phyloP scores from a whole-genome alignment of 768 basidiomycete species.

The Pleurotus tuber-regium region DNA sequence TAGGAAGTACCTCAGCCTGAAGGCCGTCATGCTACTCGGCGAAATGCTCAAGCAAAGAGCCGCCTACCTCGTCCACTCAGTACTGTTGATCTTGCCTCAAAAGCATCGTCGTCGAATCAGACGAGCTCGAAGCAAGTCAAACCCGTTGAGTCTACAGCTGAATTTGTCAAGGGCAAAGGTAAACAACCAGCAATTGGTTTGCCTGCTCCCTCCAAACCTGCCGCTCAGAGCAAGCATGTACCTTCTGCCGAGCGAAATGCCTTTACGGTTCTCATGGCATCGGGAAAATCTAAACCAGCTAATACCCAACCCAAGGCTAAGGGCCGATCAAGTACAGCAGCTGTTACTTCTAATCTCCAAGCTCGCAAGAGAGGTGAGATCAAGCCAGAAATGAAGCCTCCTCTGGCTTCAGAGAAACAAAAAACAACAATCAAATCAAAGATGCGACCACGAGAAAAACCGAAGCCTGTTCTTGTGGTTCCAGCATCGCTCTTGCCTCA shows the following conservation, averaged over 20 bases:
- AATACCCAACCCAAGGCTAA: conserved; percentile 6
- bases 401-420: conserved; percentile 12
- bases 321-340: conserved; percentile 6
- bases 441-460: conserved; percentile 22
- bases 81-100: neutral
- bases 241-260: neutral
- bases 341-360: neutral
- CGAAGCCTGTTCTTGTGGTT: conserved; percentile 19
- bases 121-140: neutral
- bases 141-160: neutral
- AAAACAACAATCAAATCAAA: conserved; percentile 31
- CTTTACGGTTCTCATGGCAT: conserved; percentile 6
- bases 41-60: conserved; percentile 3
- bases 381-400: neutral
- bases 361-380: conserved; percentile 14
- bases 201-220: neutral
- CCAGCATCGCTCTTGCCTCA: conserved; percentile 17
- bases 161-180: neutral
- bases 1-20: neutral
- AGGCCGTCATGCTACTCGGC: neutral
- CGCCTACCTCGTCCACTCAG: conserved; percentile 6
- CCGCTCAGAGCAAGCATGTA: neutral
- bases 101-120: neutral
- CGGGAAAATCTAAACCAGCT: conserved; percentile 7
- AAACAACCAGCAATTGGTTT: neutral